Conservation (phyloP, 148 eudicot genomes). For the Rhododendron simsii region DNA sequence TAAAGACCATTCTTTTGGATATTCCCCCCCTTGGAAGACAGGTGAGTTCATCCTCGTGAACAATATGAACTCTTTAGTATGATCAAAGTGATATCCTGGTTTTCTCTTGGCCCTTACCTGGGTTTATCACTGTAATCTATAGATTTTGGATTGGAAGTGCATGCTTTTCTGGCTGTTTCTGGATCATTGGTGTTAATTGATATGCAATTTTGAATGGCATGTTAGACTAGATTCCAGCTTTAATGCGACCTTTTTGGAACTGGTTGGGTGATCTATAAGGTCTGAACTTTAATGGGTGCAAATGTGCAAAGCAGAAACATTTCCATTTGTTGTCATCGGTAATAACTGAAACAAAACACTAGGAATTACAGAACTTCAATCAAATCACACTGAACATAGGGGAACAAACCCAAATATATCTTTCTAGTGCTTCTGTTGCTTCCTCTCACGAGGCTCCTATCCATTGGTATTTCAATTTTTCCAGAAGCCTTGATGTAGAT, state of each 20-base stretch:
- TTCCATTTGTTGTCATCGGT: no score
- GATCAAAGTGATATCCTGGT: not conserved
- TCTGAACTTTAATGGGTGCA: not conserved
- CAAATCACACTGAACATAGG: no score
- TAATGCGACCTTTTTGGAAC: not conserved
- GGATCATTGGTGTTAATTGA: not conserved
- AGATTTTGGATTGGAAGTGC: not conserved
- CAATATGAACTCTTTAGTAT: not conserved
- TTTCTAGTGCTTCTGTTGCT: not conserved
- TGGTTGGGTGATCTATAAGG: not conserved
- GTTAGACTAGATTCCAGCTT: not conserved
- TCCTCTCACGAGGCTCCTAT: not conserved
- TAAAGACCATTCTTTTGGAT: conserved; percentile 91
- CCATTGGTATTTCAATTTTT: not conserved
- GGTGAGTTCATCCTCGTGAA: conserved; percentile 26
- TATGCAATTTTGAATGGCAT: not conserved
- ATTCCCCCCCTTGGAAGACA: conserved; percentile 97
- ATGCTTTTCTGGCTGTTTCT: not conserved
- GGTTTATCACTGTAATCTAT: not conserved
- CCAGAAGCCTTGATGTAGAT: not conserved
- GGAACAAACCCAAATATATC: not conserved
- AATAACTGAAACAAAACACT: no score
- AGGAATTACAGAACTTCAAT: no score
- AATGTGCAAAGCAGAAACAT: not conserved
- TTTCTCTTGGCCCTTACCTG: not conserved